A percentile compares a stretch with the other conserved stretches of the same genome.
These are phyloP conservation scores for Acanthamoeba sp. DNA, from an alignment of 208 protist species.

Conservation along the genomic window DNA sequence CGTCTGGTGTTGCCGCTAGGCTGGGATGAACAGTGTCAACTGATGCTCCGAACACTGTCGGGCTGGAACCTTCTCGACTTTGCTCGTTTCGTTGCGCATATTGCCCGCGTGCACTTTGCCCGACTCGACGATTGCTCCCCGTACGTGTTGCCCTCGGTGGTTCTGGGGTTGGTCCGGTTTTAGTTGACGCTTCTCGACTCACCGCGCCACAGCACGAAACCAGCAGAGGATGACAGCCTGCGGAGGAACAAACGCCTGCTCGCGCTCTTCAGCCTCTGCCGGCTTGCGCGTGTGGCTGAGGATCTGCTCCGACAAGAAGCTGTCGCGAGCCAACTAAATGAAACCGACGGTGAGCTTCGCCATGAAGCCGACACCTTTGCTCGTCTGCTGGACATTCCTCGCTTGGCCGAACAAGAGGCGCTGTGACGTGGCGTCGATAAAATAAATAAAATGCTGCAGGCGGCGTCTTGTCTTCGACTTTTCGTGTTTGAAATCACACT, in stretches of 20 bases:
- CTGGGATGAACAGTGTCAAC: constrained; percentile 69
- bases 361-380: not conserved
- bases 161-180: too few relatives aligned
- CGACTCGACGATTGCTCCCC: not conserved
- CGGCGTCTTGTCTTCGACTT: not conserved
- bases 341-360: not conserved
- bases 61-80: constrained; percentile 62
- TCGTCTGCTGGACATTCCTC: not conserved
- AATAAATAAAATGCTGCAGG: not conserved
- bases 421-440: not conserved
- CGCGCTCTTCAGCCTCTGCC: constrained; percentile 9
- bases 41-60: constrained; percentile 14
- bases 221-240: not conserved
- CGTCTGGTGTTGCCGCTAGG: not conserved
- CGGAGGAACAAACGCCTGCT: not conserved
- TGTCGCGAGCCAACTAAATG: not conserved
- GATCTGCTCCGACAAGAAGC: not conserved
- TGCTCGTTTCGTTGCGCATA: not conserved
- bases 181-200: too few relatives aligned
- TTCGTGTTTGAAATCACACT: not conserved
- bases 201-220: too few relatives aligned
- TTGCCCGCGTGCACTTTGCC: constrained; percentile 17
- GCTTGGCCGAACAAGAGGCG: too few relatives aligned
- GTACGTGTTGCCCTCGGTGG: not conserved
- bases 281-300: not conserved